These are phyloP conservation scores for Rhodomyrtus psidioides DNA, from an alignment of 441 rosid species.

Conservation along the genomic window DNA sequence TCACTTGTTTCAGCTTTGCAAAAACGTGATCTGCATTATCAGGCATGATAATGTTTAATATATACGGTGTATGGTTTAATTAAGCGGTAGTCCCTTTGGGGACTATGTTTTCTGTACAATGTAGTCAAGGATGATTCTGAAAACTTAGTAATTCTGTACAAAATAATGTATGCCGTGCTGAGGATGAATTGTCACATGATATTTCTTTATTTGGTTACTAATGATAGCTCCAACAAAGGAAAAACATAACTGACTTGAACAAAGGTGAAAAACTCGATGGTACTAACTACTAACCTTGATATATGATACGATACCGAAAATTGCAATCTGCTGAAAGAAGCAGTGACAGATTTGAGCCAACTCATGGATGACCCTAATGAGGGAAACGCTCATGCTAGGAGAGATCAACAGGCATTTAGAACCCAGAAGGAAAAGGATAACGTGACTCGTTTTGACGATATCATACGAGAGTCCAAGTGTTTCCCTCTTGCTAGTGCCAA, in stretches of 20 bases:
- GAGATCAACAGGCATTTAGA: background rate
- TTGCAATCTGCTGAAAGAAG: background rate
- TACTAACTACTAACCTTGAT: too few relatives aligned
- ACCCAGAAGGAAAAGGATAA: background rate
- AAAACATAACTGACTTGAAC: background rate
- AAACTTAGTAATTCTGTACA: accelerated
- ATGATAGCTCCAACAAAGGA: background rate
- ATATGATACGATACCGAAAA: background rate
- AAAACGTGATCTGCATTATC: background rate
- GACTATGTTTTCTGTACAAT: background rate
- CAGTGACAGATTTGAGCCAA: background rate
- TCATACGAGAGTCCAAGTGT: too few relatives aligned
- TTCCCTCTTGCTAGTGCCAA: background rate
- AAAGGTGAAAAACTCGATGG: background rate
- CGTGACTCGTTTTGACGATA: accelerated
- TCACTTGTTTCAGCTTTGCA: background rate
- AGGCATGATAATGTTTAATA: background rate
- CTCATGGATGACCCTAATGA: background rate
- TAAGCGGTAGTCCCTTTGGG: background rate
- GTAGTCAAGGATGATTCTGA: background rate
- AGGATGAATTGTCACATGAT: background rate
- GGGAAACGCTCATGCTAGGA: background rate
- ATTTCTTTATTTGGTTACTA: background rate
- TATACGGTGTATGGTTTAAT: accelerated
- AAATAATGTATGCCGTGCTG: background rate